Percentiles rank a stretch among this genome's conserved stretches.
These are phyloP conservation scores for Fraxinus pennsylvanica DNA, from an alignment of 257 asterid species.

Conservation along the genomic window DNA sequence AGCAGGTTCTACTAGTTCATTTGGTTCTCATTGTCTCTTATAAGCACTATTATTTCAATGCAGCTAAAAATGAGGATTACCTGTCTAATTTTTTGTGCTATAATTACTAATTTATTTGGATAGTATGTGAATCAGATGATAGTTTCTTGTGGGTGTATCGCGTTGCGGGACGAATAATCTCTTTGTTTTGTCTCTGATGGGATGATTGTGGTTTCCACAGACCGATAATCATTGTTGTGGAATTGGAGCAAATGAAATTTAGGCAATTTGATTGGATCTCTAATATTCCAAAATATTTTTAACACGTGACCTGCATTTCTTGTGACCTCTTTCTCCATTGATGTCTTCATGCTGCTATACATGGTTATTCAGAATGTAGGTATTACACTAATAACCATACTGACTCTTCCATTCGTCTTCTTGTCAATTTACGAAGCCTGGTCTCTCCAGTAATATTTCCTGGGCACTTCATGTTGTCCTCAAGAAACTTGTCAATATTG, in stretches of 20 bases:
- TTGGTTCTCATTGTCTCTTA: neutral
- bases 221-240: neutral
- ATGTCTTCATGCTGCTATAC: neutral
- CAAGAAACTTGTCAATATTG: neutral
- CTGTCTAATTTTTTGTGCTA: neutral
- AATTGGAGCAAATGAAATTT: neutral
- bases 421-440: neutral
- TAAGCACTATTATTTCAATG: neutral
- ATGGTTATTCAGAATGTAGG: neutral
- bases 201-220: neutral
- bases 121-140: neutral
- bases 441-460: neutral
- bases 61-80: neutral
- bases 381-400: neutral
- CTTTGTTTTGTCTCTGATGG: neutral
- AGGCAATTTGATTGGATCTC: neutral
- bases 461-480: neutral
- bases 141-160: conserved; percentile 2
- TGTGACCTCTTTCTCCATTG: neutral
- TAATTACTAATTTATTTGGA: neutral
- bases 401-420: neutral
- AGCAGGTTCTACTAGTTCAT: conserved; percentile 58
- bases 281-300: neutral
- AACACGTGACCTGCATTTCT: neutral
- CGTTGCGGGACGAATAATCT: neutral